Conservation (phyloP, 1,284 basidiomycete species). For the Cryptococcus amylolentus region DNA sequence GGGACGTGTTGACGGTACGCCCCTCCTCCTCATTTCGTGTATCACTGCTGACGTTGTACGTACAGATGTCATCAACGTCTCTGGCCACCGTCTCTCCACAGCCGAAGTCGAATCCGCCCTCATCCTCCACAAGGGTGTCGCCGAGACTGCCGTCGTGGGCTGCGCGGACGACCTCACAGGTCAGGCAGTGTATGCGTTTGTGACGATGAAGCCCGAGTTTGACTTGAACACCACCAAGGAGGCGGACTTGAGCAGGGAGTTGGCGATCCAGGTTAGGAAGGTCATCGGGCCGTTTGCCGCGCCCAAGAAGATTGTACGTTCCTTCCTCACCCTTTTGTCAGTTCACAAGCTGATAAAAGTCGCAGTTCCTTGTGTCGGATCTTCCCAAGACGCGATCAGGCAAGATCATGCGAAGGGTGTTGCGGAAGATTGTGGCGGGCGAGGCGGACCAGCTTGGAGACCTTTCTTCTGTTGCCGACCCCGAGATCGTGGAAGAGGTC, state of each 20-base stretch:
- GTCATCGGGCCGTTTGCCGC: conserved; percentile 93
- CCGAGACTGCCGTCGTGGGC: conserved; percentile 93
- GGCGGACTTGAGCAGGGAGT: conserved; percentile 73
- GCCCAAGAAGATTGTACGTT: conserved; percentile 72
- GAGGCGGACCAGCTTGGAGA: conserved; percentile 93
- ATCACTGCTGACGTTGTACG: background rate
- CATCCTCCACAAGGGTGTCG: conserved; percentile 89
- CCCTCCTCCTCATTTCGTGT: conserved; percentile 4
- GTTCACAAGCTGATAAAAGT: background rate
- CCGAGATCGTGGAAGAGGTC: conserved; percentile 66
- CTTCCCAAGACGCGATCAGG: conserved; percentile 96
- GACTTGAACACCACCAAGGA: conserved; percentile 67
- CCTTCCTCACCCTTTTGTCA: background rate
- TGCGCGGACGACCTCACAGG: conserved; percentile 78
- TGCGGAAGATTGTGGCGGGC: conserved; percentile 91
- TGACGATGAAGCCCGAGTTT: conserved; percentile 67
- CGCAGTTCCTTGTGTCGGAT: conserved; percentile 68
- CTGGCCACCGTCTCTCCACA: conserved; percentile 93
- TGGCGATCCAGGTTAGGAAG: conserved; percentile 90
- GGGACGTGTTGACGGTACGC: conserved; percentile 87
- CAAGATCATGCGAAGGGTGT: conserved; percentile 90
- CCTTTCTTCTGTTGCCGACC: conserved; percentile 84
- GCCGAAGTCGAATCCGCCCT: conserved; percentile 97
- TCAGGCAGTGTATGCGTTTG: conserved; percentile 75
- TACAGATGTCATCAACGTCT: conserved; percentile 60